Evolutionary conservation across 805 yeast genomes (phyloP).

Genomic region (Yamadazyma phyllophila): DNA sequence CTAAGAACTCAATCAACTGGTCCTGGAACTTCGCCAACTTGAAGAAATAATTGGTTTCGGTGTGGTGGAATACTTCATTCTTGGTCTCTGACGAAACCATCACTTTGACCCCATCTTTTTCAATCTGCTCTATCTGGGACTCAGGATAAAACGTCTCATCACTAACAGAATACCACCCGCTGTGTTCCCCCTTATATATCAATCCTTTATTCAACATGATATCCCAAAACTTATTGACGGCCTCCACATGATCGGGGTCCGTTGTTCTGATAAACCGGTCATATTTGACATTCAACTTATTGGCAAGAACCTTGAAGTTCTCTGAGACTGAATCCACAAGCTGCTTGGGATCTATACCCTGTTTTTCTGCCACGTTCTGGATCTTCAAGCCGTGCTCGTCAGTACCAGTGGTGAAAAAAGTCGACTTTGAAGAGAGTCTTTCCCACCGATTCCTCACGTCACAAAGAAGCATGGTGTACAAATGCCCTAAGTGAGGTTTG

Average conservation of each 20-base stretch:
- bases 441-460: conserved; percentile 82
- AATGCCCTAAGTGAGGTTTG: conserved; percentile 88
- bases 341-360: conserved; percentile 48
- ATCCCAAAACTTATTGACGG: conserved; percentile 73
- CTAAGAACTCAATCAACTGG: conserved; percentile 48
- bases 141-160: conserved; percentile 95
- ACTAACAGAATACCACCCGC: conserved; percentile 93
- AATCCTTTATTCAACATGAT: conserved; percentile 54
- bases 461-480: conserved; percentile 80
- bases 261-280: conserved; percentile 90
- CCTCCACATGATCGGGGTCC: conserved; percentile 67
- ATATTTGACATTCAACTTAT: conserved; percentile 52
- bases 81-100: conserved; percentile 65
- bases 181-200: conserved; percentile 79
- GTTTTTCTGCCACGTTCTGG: conserved; percentile 72
- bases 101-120: conserved; percentile 26
- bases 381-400: conserved; percentile 97
- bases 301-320: conserved; percentile 65
- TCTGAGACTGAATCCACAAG: conserved; percentile 71
- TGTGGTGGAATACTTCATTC: conserved; percentile 68
- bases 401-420: conserved; percentile 82
- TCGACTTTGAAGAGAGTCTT: conserved; percentile 28
- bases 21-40: conserved; percentile 60
- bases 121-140: conserved; percentile 54
- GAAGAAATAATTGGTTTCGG: conserved; percentile 88